Base-by-base conservation (phyloP, 2,329 filamentous ascomycete species). In the Podosphaera fusca region DNA sequence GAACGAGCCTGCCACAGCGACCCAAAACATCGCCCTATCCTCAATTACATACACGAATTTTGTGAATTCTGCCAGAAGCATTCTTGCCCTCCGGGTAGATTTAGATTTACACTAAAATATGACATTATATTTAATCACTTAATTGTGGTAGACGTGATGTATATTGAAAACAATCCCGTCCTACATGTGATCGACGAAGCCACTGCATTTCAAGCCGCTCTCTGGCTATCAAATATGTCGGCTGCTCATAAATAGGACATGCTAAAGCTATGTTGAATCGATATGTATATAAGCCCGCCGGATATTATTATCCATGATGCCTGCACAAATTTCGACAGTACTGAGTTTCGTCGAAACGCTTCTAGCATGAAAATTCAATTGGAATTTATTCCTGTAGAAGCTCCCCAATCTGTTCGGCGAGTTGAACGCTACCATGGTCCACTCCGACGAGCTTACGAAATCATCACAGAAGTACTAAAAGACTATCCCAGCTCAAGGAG, bases 311-410 rank as follows among this genome's bases (percentile, higher is more conserved):
- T 53, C 12, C 50, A 52, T 36, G 42, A 56, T 36, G 55, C 42
- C 29, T 42, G 51, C 31, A 51, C 47, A 29, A 59, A 57, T 33
- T 59, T 59, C 45, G 34, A 55, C n/a, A 58, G 40, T 47, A 47
- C 51, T 31, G 49, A 58, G 50, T 58, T 59, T 36, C 40, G 36
- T 12, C 46, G 52, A 42, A 34, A n/a, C 8, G 46, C 38, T 29
- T 33, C 4, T 40, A 56, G 9, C 14, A 42, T 45, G 21, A 14
- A 33, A 40, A 56, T 52, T 31, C n/a, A 31, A 12, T 6, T 46
- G 4, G 56, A 56, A 49, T 47, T 8, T 35, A 42, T 56, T 10
- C 53, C 52, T 1, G 54, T 58, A 4, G 34, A 58, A 56, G 53
- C 57, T 2, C 38, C 34, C n/a, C 3, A 58, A 29, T 58, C 51